phyloP scores from a whole-genome alignment of 2,329 filamentous ascomycete genomes.

The Fonsecaea pedrosoi region DNA sequence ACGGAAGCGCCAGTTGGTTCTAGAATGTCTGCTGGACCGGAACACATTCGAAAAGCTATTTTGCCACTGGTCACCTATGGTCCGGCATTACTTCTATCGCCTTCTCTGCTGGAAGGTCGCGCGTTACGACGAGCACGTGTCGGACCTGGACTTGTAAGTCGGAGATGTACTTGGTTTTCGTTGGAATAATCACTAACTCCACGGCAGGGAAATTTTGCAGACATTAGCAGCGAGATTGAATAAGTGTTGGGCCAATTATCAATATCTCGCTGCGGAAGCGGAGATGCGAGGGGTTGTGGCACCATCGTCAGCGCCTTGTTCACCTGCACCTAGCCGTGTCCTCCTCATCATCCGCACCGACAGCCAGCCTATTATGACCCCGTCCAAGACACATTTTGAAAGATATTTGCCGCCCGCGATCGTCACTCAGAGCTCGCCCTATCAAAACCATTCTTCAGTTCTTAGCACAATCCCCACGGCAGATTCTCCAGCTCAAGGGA shows the following conservation, averaged over 20 bases:
- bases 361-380: slow-evolving; percentile 59
- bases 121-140: slow-evolving; percentile 71
- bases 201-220: slow-evolving; percentile 69
- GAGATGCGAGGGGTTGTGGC: slow-evolving; percentile 62
- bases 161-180: slow-evolving; percentile 1
- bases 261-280: slow-evolving; percentile 73
- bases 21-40: slow-evolving; percentile 76
- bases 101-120: slow-evolving; percentile 88
- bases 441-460: slow-evolving; percentile 47
- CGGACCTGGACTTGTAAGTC: slow-evolving; percentile 71
- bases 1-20: slow-evolving; percentile 73
- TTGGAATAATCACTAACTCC: slow-evolving; percentile 19
- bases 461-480: slow-evolving; percentile 43
- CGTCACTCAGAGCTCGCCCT: slow-evolving; percentile 44
- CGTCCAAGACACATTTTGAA: slow-evolving; percentile 69
- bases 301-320: slow-evolving; percentile 80
- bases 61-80: slow-evolving; percentile 96
- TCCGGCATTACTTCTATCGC: slow-evolving; percentile 89
- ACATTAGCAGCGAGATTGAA: slow-evolving; percentile 72
- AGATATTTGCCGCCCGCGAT: slow-evolving; percentile 57
- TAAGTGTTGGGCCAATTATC: slow-evolving; percentile 78
- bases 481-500: slow-evolving; percentile 37
- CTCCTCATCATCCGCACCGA: slow-evolving; percentile 91
- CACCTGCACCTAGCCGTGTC: slow-evolving; percentile 81
- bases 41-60: slow-evolving; percentile 81